Percentiles rank a stretch among this genome's conserved stretches.
phyloP scores from a whole-genome alignment of 1,284 basidiomycete genomes.

The Filobasidium uniguttulatum region DNA sequence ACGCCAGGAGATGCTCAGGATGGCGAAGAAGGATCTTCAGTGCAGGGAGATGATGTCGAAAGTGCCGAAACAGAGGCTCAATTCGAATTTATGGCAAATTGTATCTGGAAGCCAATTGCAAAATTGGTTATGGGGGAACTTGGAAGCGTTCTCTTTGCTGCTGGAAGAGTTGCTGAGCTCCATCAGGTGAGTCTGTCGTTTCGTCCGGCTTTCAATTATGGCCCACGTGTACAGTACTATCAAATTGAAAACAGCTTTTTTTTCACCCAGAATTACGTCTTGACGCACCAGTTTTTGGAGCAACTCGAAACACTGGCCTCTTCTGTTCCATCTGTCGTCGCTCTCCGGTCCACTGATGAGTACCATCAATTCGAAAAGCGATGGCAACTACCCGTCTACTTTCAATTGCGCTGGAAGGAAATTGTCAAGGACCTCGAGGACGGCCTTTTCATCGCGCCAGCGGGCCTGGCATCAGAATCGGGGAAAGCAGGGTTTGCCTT shows the following conservation, averaged over 20 bases:
- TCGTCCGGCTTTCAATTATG: no score
- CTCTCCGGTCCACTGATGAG: conserved; percentile 56
- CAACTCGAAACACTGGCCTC: conserved; percentile 70
- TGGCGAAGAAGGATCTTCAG: neutral
- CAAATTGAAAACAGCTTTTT: no score
- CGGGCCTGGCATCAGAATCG: conserved; percentile 19
- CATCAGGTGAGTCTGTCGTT: conserved; percentile 55
- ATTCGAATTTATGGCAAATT: conserved; percentile 71
- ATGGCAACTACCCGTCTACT: conserved; percentile 95
- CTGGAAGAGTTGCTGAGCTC: conserved; percentile 78
- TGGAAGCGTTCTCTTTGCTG: conserved; percentile 69
- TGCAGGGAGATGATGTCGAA: neutral
- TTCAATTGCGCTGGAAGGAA: conserved; percentile 95
- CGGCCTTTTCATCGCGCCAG: conserved; percentile 9
- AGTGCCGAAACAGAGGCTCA: conserved; percentile 21
- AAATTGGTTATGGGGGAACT: conserved; percentile 67
- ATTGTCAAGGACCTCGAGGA: conserved; percentile 66
- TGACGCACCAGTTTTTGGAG: conserved; percentile 70
- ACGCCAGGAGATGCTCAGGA: conserved; percentile 19
- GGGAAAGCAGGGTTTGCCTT: conserved; percentile 28
- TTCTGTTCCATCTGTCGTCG: conserved; percentile 51
- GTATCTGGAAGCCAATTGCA: conserved; percentile 75
- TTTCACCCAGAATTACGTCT: conserved; percentile 55
- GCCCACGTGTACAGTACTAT: no score
- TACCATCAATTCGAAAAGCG: conserved; percentile 63